phyloP scores from a whole-genome alignment of 2,329 filamentous ascomycete species.

The Fusarium nanum region DNA sequence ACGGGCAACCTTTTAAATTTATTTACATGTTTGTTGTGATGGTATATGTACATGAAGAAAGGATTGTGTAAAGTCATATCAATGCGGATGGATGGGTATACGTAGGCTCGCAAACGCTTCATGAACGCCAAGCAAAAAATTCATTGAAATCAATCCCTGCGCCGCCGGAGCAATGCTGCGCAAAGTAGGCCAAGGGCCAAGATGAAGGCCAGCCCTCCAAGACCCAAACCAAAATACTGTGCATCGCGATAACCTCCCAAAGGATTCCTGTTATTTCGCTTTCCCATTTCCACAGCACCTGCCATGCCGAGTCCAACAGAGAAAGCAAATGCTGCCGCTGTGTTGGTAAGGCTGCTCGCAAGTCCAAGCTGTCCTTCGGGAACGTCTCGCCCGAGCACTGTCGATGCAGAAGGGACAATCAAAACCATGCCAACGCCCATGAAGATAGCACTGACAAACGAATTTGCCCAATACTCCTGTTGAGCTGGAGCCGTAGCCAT shows the following conservation, averaged over 20 bases:
- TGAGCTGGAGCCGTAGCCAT: conserved; percentile 40
- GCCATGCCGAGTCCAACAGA: conserved; percentile 45
- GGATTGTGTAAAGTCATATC: neutral
- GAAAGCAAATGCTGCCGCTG: conserved; percentile 35
- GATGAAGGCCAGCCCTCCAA: conserved; percentile 39
- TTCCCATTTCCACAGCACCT: conserved; percentile 39
- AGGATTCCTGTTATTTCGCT: conserved; percentile 15
- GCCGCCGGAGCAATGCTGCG: conserved; percentile 32
- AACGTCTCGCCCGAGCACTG: conserved; percentile 36
- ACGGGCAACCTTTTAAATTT: conserved; percentile 37
- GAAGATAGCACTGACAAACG: conserved; percentile 43
- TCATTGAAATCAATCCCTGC: conserved; percentile 17
- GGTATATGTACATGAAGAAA: neutral
- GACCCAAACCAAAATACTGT: conserved; percentile 43
- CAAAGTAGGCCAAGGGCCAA: conserved; percentile 36
- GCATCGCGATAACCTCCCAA: conserved; percentile 40
- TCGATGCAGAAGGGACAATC: conserved; percentile 35
- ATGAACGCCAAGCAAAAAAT: conserved; percentile 8
- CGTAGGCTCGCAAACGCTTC: neutral
- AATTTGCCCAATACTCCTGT: conserved; percentile 44
- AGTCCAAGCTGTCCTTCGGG: conserved; percentile 43
- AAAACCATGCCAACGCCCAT: conserved; percentile 45
- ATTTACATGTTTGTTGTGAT: conserved; percentile 9
- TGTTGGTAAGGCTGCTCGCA: conserved; percentile 34
- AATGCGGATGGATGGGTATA: conserved; percentile 27